These are phyloP conservation scores for Diaporthe aspalathi DNA, from an alignment of 2,329 filamentous ascomycete species.

Conservation along the genomic window DNA sequence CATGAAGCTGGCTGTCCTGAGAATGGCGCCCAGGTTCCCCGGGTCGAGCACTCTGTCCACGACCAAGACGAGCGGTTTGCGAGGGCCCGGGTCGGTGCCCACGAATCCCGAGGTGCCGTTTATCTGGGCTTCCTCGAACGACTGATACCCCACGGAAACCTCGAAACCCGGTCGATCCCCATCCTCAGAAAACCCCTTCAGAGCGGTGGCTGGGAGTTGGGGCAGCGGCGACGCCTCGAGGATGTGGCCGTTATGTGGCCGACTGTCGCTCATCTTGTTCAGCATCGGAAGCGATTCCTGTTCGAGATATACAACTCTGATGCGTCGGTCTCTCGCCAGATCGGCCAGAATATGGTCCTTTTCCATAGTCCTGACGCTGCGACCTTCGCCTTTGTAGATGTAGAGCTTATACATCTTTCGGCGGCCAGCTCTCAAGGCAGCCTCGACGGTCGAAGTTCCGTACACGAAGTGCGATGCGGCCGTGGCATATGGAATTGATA, in stretches of 20 bases:
- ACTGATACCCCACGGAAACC: constrained; percentile 74
- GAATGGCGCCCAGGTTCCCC: constrained; percentile 89
- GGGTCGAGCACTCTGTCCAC: constrained; percentile 85
- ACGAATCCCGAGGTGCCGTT: constrained; percentile 75
- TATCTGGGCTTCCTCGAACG: constrained; percentile 76
- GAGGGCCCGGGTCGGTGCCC: constrained; percentile 51
- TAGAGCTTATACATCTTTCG: constrained; percentile 89
- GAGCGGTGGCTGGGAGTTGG: constrained; percentile 71
- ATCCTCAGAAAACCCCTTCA: constrained; percentile 62
- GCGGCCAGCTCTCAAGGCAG: constrained; percentile 74
- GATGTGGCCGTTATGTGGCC: constrained; percentile 91
- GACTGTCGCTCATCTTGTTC: constrained; percentile 83
- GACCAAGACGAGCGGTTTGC: constrained; percentile 78
- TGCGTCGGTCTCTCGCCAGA: constrained; percentile 59
- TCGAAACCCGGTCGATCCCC: constrained; percentile 63
- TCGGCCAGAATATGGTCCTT: constrained; percentile 57
- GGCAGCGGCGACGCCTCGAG: constrained; percentile 89
- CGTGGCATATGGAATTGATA: constrained; percentile 71
- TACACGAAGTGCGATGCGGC: constrained; percentile 94
- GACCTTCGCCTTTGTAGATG: constrained; percentile 71
- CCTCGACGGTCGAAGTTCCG: constrained; percentile 82
- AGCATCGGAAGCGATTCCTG: constrained; percentile 75
- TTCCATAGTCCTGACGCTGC: constrained; percentile 55
- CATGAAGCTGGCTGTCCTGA: constrained; percentile 91
- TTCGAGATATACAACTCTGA: constrained; percentile 69